Conservation (phyloP, 2,329 filamentous ascomycete genomes). For the Colletotrichum magnum region DNA sequence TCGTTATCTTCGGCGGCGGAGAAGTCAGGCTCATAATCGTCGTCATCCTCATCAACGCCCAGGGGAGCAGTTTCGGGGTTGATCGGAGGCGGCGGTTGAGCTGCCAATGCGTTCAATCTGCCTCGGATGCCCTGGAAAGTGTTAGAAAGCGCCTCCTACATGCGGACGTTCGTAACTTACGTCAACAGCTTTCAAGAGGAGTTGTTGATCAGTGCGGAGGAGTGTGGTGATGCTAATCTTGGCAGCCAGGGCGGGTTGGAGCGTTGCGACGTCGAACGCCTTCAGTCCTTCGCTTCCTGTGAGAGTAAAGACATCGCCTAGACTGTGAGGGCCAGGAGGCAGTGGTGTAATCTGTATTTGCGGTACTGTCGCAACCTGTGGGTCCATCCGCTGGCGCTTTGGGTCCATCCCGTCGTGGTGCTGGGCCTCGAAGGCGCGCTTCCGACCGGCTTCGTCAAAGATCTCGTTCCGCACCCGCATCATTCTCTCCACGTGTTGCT, state of each 20-base stretch:
- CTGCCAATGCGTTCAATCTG: constrained; percentile 62
- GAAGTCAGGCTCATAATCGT: constrained; percentile 90
- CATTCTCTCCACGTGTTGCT: constrained; percentile 87
- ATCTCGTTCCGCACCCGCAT: constrained; percentile 83
- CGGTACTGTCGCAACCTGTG: constrained; percentile 40
- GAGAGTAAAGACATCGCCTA: constrained; percentile 89
- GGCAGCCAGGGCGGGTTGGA: constrained; percentile 82
- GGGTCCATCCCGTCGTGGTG: constrained; percentile 81
- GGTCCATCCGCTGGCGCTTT: constrained; percentile 82
- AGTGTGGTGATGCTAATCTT: constrained; percentile 88
- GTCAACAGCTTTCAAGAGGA: constrained; percentile 81
- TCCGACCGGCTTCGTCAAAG: constrained; percentile 83
- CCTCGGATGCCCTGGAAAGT: constrained; percentile 63
- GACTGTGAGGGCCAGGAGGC: constrained; percentile 80
- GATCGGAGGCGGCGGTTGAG: constrained; percentile 59
- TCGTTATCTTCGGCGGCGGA: constrained; percentile 82
- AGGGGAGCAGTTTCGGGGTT: constrained; percentile 73
- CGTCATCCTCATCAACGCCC: constrained; percentile 83
- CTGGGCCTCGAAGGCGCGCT: constrained; percentile 80
- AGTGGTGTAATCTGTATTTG: constrained; percentile 76
- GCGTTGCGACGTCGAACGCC: constrained; percentile 84
- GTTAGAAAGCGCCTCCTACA: constrained; percentile 41
- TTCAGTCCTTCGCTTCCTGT: constrained; percentile 81
- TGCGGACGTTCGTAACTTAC: constrained; percentile 59
- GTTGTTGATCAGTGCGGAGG: constrained; percentile 76